Evolutionary conservation across 1,139 yeast genomes (phyloP).

Genomic region (Geotrichum klebahnii): DNA sequence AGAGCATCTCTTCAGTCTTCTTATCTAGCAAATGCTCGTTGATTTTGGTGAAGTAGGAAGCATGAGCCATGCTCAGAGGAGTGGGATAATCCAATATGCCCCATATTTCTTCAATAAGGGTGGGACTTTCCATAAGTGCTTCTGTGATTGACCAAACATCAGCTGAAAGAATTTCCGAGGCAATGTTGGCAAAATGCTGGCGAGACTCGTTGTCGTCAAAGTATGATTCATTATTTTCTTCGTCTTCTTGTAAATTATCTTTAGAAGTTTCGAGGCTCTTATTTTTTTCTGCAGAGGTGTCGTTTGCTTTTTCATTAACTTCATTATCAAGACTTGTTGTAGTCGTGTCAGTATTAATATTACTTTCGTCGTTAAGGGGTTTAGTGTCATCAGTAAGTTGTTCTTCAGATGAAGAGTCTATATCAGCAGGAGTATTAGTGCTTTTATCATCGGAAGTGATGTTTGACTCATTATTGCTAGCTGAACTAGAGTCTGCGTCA

Average conservation of each 20-base stretch:
- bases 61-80: constrained; percentile 68
- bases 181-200: constrained; percentile 72
- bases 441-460: constrained; percentile 34
- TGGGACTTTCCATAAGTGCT: constrained; percentile 74
- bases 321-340: too few relatives aligned
- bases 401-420: too few relatives aligned
- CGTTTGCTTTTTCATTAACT: constrained; percentile 16
- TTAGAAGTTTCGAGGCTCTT: constrained; percentile 8
- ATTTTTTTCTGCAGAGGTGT: too few relatives aligned
- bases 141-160: constrained; percentile 96
- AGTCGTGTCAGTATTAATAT: too few relatives aligned
- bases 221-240: constrained; percentile 26
- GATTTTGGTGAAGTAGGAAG: constrained; percentile 89
- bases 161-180: constrained; percentile 85
- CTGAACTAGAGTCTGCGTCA: too few relatives aligned
- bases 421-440: constrained; percentile 1
- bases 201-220: constrained; percentile 38
- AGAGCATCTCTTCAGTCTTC: constrained; percentile 79
- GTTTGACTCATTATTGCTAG: constrained; percentile 8
- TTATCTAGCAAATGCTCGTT: constrained; percentile 89
- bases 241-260: constrained; percentile 18
- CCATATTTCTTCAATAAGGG: constrained; percentile 72
- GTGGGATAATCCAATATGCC: constrained; percentile 59
- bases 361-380: too few relatives aligned
- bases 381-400: too few relatives aligned